Evolutionary conservation across 352 stramenopile species (phyloP), one percentile per base, ranked within the genome.

Genomic region (Phytophthora boehmeriae): DNA sequence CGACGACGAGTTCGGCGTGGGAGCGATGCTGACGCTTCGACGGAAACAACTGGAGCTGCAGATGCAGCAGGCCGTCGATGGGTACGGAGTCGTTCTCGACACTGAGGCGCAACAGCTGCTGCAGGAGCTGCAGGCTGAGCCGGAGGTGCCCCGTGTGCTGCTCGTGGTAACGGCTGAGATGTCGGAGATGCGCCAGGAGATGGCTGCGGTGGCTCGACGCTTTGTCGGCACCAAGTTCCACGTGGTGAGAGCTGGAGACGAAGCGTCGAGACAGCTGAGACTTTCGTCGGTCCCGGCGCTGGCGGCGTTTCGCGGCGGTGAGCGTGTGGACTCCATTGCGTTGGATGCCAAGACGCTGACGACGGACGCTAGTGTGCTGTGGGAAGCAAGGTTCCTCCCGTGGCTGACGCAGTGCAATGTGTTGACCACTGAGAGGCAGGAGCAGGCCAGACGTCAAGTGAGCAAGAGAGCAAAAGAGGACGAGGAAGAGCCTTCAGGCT

Each of bases 191-290:
- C 56, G 70, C 34, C 47, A 38, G 14, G 68, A 83, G 49, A 82
- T 91, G 70, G 46, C 68, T 11, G 35, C 52, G 4, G 67, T 84
- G 20, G 79, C 79, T 5, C 66, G 71, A 39, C 65, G 63, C 13
- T 88, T 75, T 55, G 16, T 86, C 30, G 82, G 79, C 25, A 80
- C 82, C 48, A 88, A 85, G 65, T 89, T 91, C 48, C 86, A 78
- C 66, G 48, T 76, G 16, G 65, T 73, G 9, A 25, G 53, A 9
- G 38, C 51, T 4, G 23, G 68, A 23, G 63, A 74, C 32, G 73
- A 79, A n/a, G 34, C 36, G 38, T 34, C 78, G 64, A 71, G 65
- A 46, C 64, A 83, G 54, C 60, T 87, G 55, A 54, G 77, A 5
- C 22, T 89, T 4, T 14, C 64, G 5, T 70, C 50, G 11, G 49